Evolutionary conservation across 202 grass and related monocot genomes (phyloP).

Genomic region (Elaeis oleifera): DNA sequence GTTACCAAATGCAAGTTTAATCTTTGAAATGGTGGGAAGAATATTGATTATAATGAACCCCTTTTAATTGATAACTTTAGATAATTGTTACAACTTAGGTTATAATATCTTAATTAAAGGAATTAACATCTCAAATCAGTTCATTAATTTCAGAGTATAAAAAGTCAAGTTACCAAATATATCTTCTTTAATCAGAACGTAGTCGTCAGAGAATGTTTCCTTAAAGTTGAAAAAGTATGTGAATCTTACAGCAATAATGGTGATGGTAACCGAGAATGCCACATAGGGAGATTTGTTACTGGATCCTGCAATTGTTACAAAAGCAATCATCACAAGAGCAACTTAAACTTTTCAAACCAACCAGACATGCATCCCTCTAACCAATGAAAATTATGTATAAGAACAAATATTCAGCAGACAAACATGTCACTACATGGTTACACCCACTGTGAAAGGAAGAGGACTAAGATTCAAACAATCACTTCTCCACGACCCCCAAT

Average conservation of each 20-base stretch:
- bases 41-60: too few relatives aligned
- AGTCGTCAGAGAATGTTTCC: not conserved
- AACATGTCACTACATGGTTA: slow-evolving; percentile 3
- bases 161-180: not conserved
- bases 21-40: too few relatives aligned
- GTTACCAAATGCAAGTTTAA: too few relatives aligned
- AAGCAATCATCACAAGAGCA: slow-evolving; percentile 20
- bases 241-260: slow-evolving; percentile 64
- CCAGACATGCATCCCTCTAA: not conserved
- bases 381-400: not conserved
- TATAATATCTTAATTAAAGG: too few relatives aligned
- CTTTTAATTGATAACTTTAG: too few relatives aligned
- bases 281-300: slow-evolving; percentile 81
- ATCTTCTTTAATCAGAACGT: slow-evolving; percentile 2
- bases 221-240: slow-evolving; percentile 4
- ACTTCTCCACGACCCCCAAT: slow-evolving; percentile 82
- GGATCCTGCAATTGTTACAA: slow-evolving; percentile 71
- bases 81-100: too few relatives aligned
- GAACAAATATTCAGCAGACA: slow-evolving; percentile 6
- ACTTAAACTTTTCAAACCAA: not conserved
- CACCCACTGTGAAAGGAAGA: slow-evolving; percentile 69
- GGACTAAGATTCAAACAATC: slow-evolving; percentile 69
- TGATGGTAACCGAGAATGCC: slow-evolving; percentile 45
- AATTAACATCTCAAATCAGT: not conserved
- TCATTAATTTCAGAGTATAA: not conserved